Evolutionary conservation across 225 moss, liverwort and hornwort genomes (phyloP).

Genomic region (Straminergon stramineum): DNA sequence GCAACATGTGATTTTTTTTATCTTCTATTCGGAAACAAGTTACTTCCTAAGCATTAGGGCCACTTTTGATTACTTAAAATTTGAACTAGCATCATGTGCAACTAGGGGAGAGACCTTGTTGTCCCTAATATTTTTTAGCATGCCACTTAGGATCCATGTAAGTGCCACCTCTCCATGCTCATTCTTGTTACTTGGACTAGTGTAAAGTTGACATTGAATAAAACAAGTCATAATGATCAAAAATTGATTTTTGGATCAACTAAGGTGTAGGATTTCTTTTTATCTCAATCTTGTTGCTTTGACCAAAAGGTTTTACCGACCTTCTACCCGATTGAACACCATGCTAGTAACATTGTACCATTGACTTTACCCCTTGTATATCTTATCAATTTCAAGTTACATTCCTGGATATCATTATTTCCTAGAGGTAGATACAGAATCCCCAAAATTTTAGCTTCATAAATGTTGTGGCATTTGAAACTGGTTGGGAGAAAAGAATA

Average conservation of each 20-base stretch:
- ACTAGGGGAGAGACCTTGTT: background rate
- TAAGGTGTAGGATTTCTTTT: background rate
- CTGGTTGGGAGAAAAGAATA: background rate
- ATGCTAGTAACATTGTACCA: background rate
- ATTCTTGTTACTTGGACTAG: background rate
- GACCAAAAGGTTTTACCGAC: background rate
- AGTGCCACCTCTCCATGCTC: background rate
- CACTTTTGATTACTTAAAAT: background rate
- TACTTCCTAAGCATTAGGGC: background rate
- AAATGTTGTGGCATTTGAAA: background rate
- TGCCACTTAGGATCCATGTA: background rate
- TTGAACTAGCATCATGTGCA: background rate
- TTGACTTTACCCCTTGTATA: too few species aligned
- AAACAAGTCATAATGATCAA: background rate
- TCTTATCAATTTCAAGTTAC: background rate
- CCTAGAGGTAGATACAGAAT: too few species aligned
- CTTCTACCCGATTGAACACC: background rate
- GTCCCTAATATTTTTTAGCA: too few species aligned
- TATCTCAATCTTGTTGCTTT: background rate
- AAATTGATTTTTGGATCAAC: background rate
- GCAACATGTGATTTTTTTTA: too few species aligned
- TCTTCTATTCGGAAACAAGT: background rate
- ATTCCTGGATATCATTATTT: background rate
- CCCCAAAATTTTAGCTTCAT: background rate
- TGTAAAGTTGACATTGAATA: background rate